Base-by-base conservation (phyloP, 2,329 filamentous ascomycete genomes). In the Coniochaeta sp. region DNA sequence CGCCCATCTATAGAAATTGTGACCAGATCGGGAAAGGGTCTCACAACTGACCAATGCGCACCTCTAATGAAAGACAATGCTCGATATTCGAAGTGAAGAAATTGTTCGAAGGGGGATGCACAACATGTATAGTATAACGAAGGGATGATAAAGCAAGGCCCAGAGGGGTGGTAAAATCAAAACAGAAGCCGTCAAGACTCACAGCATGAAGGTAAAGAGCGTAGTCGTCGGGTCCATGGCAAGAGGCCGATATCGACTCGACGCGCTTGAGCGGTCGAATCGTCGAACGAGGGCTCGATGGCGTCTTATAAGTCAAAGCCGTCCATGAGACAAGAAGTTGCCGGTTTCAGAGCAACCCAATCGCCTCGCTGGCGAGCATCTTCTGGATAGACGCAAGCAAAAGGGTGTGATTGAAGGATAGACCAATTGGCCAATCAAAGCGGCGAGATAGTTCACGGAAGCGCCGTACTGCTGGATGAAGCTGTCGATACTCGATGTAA, bases 171-270 rank as follows among this genome's bases (percentile, higher is more conserved):
- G 42, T n/a, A n/a, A n/a, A 31, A 24, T n/a, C 52, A 16, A 4
- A 45, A 46, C 47, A 51, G 52, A 58, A 31, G 46, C 30, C 22
- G 42, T 42, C 20, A 32, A 27, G 56, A 82, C 81, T 80, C 72
- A 85, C 82, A 85, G 68, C 69, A 83, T 76, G 65, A 87, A 87
- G 55, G 84, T 86, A 64, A 86, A 77, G 58, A 87, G 79, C 53
- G 84, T 84, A 20, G 83, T 86, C 38, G 74, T 74, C 50, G 79
- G 79, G 67, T 82, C 78, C 79, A 82, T 81, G 63, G 50, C 59
- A 51, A 55, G 38, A 53, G 31, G 47, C 38, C 48, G 57, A 56
- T 51, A 42, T 58, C 53, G 58, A 61, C 57, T 61, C 56, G 56
- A 49, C 57, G 56, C 56, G 55, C 56, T 54, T 58, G 48, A 52